Evolutionary conservation across 257 asterid genomes (phyloP).

Genomic region (Solanum sitiens): DNA sequence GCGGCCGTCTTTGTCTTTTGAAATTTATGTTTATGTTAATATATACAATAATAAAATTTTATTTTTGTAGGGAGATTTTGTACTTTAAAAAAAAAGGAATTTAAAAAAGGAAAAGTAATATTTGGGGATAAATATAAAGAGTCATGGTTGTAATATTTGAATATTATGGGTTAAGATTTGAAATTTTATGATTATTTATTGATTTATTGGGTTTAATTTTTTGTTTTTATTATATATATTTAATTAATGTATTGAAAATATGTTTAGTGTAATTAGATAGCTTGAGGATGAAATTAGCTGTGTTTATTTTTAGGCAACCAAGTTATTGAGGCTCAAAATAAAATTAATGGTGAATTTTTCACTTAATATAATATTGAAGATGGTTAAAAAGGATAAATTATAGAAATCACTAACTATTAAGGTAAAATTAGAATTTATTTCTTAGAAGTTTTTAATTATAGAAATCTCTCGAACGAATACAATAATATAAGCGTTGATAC

Average conservation of each 20-base stretch:
- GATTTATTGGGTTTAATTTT: not conserved
- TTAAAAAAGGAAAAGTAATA: not conserved
- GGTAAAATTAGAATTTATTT: no score
- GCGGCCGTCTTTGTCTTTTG: constrained; percentile 25
- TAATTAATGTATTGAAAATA: no score
- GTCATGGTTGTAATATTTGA: not conserved
- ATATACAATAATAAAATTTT: not conserved
- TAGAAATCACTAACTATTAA: no score
- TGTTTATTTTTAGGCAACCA: not conserved
- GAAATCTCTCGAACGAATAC: no score
- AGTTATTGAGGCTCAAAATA: not conserved
- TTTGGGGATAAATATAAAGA: not conserved
- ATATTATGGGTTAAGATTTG: not conserved
- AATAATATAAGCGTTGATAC: no score
- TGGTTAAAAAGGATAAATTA: no score
- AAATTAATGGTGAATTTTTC: not conserved
- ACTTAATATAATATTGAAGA: no score
- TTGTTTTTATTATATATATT: no score
- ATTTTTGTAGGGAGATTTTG: not conserved
- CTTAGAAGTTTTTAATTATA: no score
- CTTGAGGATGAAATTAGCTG: no score
- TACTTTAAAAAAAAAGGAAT: no score
- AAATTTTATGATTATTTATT: not conserved
- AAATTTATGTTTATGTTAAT: not conserved
- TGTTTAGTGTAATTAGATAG: not conserved